Base-by-base conservation (phyloP, 495 filamentous ascomycete genomes). In the Penicillium alfredii region DNA sequence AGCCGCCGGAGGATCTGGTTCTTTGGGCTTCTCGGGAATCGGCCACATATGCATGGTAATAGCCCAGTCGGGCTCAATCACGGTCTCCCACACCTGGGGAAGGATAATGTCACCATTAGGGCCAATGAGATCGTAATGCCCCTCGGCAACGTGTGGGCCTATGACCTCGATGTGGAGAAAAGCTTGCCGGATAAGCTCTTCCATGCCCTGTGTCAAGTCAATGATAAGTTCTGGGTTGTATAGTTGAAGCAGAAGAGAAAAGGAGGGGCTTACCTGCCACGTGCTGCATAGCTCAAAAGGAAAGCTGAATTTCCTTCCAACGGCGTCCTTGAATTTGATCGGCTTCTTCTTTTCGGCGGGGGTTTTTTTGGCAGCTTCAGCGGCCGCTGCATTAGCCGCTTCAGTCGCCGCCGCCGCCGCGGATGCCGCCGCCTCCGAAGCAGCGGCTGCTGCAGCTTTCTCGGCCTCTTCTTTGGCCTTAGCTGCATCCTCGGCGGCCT, bases 11-110 rank as follows among this genome's bases (percentile, higher is more conserved):
- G 69, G 61, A 25, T 67, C 66, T 6, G 63, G 54, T 10, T 56
- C 55, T 31, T 67, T 67, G 9, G 69, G 67, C 35, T 71, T 71
- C 45, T 81, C 80, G 4, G 75, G 77, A 70, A 94, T 83, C 4
- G 90, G 88, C 89, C 89, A 96, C 87, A 95, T 92, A 45, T 93
- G 85, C 90, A 95, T 95, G 3, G 81, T 88, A 49, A 96, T 82
- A 24, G 75, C 71, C 86, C 86, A 94, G 55, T 89, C 86, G 4
- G 87, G 87, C 60, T 92, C 76, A 28, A 94, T 64, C 30, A 88
- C 79, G 35, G 77, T 86, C 40, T 92, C 86, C 86, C 86, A 94
- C 6, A 92, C 78, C 42, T 84, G 77, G 5, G 86, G 86, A 13
- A 94, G 78, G 45, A 94, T 87, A 47, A 94, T 92, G 47, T 90